Percentiles rank a stretch among this genome's conserved stretches.
These are phyloP conservation scores for Penicillium sclerotiorum DNA, from an alignment of 2,329 filamentous ascomycete species.

Conservation along the genomic window DNA sequence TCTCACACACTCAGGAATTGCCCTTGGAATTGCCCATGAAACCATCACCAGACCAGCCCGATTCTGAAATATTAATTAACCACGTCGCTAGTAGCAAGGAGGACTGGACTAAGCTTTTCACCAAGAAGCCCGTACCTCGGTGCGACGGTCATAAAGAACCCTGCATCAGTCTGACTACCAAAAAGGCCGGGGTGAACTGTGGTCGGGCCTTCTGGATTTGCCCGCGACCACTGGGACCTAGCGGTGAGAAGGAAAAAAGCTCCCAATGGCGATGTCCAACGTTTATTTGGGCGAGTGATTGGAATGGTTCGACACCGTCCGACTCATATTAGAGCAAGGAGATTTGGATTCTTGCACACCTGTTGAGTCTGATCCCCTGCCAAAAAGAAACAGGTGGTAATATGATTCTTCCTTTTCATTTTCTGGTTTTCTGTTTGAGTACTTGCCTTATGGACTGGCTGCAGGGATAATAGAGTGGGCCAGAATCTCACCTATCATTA, in stretches of 20 bases:
- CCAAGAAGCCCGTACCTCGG: slow-evolving; percentile 70
- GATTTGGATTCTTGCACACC: background rate
- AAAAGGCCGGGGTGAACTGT: slow-evolving; percentile 84
- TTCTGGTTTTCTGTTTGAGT: no score
- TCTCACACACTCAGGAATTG: no score
- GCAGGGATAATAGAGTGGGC: no score
- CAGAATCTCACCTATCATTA: no score
- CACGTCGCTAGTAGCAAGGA: slow-evolving; percentile 75
- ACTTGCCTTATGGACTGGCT: no score
- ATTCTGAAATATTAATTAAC: slow-evolving; percentile 53
- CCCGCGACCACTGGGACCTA: slow-evolving; percentile 77
- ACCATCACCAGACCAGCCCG: slow-evolving; percentile 21
- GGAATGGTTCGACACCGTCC: slow-evolving; percentile 47
- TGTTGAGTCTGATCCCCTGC: background rate
- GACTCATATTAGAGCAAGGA: slow-evolving; percentile 7
- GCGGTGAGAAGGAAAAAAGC: slow-evolving; percentile 78
- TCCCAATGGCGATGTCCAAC: slow-evolving; percentile 87
- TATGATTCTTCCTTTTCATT: background rate
- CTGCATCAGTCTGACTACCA: slow-evolving; percentile 80
- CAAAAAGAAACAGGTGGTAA: no score
- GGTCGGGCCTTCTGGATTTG: slow-evolving; percentile 70
- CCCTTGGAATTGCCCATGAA: background rate
- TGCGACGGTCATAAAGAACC: slow-evolving; percentile 85
- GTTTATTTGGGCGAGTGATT: slow-evolving; percentile 72
- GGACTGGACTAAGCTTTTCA: slow-evolving; percentile 82